A percentile compares a stretch with the other conserved stretches of the same genome.
These are phyloP conservation scores for Fraxinus cuspidata DNA, from an alignment of 257 asterid species.

Conservation along the genomic window DNA sequence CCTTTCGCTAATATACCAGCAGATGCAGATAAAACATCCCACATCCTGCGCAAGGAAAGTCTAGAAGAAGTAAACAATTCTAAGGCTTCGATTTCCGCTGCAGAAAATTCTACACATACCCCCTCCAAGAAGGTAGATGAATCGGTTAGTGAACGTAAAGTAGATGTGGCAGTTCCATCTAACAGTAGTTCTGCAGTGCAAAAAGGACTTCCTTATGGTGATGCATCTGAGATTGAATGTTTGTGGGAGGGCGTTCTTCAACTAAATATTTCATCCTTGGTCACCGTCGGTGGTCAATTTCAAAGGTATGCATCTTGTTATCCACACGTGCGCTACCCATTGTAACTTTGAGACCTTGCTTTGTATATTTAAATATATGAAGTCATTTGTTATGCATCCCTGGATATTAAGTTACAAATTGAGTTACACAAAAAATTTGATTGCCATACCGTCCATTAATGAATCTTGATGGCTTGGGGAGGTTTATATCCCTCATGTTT, in stretches of 20 bases:
- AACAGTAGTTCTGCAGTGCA: conserved; percentile 38
- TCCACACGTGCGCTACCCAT: neutral
- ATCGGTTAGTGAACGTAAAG: conserved; percentile 28
- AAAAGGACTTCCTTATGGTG: conserved; percentile 28
- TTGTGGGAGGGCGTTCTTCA: conserved; percentile 81
- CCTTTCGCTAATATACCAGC: conserved; percentile 73
- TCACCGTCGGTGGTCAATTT: conserved; percentile 58
- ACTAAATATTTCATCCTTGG: conserved; percentile 57
- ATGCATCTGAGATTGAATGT: conserved; percentile 37
- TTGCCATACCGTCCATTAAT: neutral
- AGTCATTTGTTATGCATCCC: neutral
- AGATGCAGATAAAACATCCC: conserved; percentile 39
- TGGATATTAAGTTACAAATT: neutral
- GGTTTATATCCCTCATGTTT: neutral
- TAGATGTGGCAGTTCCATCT: conserved; percentile 28
- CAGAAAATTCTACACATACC: conserved; percentile 41
- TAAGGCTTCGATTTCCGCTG: conserved; percentile 37
- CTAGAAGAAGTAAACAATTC: conserved; percentile 30
- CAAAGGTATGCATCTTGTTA: conserved; percentile 53
- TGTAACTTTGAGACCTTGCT: neutral
- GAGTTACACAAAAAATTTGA: neutral
- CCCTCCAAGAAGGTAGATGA: conserved; percentile 38
- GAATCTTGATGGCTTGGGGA: neutral
- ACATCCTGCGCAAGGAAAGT: conserved; percentile 40
- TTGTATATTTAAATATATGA: neutral